phyloP scores from a whole-genome alignment of 1,139 yeast genomes.

The Yamadazyma siamensis region DNA sequence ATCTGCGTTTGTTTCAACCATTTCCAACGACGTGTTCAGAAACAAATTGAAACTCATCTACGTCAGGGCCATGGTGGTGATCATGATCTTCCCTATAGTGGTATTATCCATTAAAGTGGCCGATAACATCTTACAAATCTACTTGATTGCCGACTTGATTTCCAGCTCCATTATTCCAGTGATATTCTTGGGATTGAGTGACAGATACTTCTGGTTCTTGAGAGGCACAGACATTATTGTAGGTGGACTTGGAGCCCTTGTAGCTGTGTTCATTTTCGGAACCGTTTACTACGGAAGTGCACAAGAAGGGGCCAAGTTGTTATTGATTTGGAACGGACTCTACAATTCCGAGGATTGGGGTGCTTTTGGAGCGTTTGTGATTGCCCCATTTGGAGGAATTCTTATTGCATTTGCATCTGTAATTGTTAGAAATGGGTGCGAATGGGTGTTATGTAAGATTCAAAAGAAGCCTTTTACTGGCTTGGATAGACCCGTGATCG shows the following conservation, averaged over 20 bases:
- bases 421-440: slow-evolving; percentile 43
- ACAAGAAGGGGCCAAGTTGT: slow-evolving; percentile 70
- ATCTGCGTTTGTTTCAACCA: slow-evolving; percentile 83
- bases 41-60: slow-evolving; percentile 67
- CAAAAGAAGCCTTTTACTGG: slow-evolving; percentile 53
- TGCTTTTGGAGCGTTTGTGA: slow-evolving; percentile 90
- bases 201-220: slow-evolving; percentile 58
- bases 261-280: slow-evolving; percentile 82
- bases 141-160: slow-evolving; percentile 84
- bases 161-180: slow-evolving; percentile 86
- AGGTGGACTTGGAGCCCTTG: slow-evolving; percentile 80
- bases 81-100: slow-evolving; percentile 79
- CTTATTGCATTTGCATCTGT: slow-evolving; percentile 53
- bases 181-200: slow-evolving; percentile 75
- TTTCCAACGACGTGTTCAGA: slow-evolving; percentile 86
- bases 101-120: slow-evolving; percentile 82
- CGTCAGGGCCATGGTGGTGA: slow-evolving; percentile 67
- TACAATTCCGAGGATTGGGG: slow-evolving; percentile 84
- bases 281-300: slow-evolving; percentile 72
- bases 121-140: slow-evolving; percentile 78
- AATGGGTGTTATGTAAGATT: slow-evolving; percentile 34
- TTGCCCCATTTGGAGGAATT: slow-evolving; percentile 82
- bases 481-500: slow-evolving; percentile 44
- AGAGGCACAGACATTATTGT: slow-evolving; percentile 79
- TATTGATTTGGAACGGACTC: slow-evolving; percentile 73